These are phyloP conservation scores for Linnemannia hyalina DNA, from an alignment of 192 early-diverging fungal species.

Conservation along the genomic window DNA sequence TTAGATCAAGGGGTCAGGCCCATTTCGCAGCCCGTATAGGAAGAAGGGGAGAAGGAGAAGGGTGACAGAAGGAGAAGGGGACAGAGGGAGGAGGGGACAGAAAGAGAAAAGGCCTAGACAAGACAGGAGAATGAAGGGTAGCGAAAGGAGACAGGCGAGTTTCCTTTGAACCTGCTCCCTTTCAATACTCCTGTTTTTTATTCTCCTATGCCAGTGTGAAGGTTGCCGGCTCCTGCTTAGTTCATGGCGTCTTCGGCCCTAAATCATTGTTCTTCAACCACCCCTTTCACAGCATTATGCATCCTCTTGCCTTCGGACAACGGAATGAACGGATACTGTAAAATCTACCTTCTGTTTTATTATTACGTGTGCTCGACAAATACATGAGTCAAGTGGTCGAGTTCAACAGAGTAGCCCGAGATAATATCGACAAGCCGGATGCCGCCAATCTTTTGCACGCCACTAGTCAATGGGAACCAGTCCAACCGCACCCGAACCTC, in stretches of 20 bases:
- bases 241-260: not conserved
- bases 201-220: not conserved
- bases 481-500: slow-evolving; percentile 75
- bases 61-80: not conserved
- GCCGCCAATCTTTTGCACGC: slow-evolving; percentile 89
- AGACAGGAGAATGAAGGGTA: not conserved
- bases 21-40: not conserved
- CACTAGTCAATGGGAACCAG: slow-evolving; percentile 87
- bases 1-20: not conserved
- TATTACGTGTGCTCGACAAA: slow-evolving; percentile 65
- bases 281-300: not conserved
- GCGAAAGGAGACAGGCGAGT: not conserved
- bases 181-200: not conserved
- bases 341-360: not conserved
- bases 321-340: not conserved
- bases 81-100: not conserved
- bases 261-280: not conserved
- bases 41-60: not conserved
- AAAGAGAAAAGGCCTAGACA: not conserved
- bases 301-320: too few relatives aligned
- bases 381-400: slow-evolving; percentile 84
- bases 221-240: not conserved
- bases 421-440: slow-evolving; percentile 78
- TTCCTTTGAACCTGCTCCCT: not conserved
- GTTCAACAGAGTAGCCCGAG: slow-evolving; percentile 80